These are phyloP conservation scores for Coemansia sp. DNA, from an alignment of 192 early-diverging fungal species.

Conservation along the genomic window DNA sequence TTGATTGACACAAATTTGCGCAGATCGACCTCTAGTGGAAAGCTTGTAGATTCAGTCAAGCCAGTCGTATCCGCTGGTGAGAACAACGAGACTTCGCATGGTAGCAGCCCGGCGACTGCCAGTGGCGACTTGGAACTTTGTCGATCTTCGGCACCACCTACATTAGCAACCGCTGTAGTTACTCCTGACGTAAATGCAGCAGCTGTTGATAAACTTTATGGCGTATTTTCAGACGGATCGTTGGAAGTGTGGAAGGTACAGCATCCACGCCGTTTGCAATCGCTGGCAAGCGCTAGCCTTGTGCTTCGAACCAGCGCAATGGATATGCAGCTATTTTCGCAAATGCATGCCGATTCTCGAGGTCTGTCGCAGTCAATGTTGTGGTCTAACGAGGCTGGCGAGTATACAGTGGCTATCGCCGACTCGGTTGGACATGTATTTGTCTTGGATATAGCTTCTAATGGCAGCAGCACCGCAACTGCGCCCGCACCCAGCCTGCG, in stretches of 20 bases:
- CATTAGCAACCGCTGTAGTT: background rate
- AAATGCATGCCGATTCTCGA: background rate
- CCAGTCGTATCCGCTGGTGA: no score
- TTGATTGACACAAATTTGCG: no score
- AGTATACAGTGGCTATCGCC: conserved; percentile 11
- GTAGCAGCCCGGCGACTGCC: background rate
- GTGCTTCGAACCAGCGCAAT: conserved; percentile 13
- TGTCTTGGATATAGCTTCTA: conserved; percentile 7
- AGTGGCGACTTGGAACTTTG: background rate
- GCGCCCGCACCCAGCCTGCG: conserved; percentile 7
- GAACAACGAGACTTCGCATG: no score
- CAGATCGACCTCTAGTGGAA: no score
- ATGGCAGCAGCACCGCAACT: background rate
- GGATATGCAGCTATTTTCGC: background rate
- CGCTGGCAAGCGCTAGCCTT: conserved; percentile 1
- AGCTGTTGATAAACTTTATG: conserved; percentile 11
- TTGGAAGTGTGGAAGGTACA: conserved; percentile 28
- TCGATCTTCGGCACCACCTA: background rate
- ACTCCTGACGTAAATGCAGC: background rate
- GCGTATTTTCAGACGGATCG: conserved; percentile 38
- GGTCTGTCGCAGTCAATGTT: conserved; percentile 9
- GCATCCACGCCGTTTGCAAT: background rate
- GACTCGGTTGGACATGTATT: conserved; percentile 45
- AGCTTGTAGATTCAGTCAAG: no score
- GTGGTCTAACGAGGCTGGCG: conserved; percentile 1